Evolutionary conservation across 805 yeast species (phyloP).

Genomic region (Nakazawaea holstii): DNA sequence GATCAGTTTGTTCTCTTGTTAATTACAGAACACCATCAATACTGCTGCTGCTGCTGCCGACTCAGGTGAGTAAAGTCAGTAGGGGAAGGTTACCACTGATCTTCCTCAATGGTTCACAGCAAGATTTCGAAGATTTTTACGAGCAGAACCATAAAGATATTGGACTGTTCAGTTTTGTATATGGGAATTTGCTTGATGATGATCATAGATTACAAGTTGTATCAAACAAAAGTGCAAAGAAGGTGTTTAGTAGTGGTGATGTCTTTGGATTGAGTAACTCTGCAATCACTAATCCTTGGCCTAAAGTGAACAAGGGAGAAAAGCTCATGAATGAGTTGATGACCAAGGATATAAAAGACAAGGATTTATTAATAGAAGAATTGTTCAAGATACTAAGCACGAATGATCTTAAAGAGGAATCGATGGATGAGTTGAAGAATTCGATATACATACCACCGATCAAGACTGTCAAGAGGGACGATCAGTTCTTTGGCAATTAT

Average conservation of each 20-base stretch:
- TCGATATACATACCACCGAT: slow-evolving; percentile 75
- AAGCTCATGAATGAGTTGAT: slow-evolving; percentile 46
- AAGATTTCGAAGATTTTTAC: slow-evolving; percentile 41
- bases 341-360: slow-evolving; percentile 13
- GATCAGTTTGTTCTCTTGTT: slow-evolving; percentile 66
- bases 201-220: slow-evolving; percentile 34
- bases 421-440: slow-evolving; percentile 40
- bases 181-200: slow-evolving; percentile 36
- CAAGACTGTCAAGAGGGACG: slow-evolving; percentile 19
- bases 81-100: slow-evolving; percentile 41
- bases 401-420: slow-evolving; percentile 22
- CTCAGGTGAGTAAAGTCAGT: slow-evolving; percentile 25
- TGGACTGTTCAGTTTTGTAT: slow-evolving; percentile 62
- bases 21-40: slow-evolving; percentile 65
- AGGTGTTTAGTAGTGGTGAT: slow-evolving; percentile 17
- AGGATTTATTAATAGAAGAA: slow-evolving; percentile 39
- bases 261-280: slow-evolving; percentile 68
- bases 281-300: slow-evolving; percentile 58
- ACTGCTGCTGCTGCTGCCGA: too few species aligned
- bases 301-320: slow-evolving; percentile 62
- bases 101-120: slow-evolving; percentile 26
- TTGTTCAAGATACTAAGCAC: slow-evolving; percentile 54
- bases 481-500: slow-evolving; percentile 41
- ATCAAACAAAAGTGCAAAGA: slow-evolving; percentile 37
- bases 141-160: slow-evolving; percentile 28